phyloP scores from a whole-genome alignment of 768 basidiomycete genomes.

The Rubroboletus pulcherrimus region DNA sequence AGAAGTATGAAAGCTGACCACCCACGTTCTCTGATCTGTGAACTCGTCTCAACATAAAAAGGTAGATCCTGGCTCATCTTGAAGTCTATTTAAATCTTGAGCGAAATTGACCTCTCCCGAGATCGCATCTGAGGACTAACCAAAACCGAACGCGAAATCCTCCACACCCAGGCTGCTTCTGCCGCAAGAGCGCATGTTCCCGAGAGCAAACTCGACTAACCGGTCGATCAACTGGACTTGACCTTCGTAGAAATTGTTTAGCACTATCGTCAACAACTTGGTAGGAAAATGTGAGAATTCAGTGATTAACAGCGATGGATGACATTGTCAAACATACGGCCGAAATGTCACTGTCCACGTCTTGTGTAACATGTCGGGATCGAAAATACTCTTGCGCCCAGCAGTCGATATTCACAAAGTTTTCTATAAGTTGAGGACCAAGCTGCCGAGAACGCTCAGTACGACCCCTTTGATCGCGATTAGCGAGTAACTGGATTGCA shows the following conservation, averaged over 20 bases:
- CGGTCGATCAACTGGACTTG: slow-evolving; percentile 28
- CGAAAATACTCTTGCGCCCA: slow-evolving; percentile 31
- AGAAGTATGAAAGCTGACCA: neutral
- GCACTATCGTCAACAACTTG: slow-evolving; percentile 28
- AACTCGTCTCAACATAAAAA: slow-evolving; percentile 25
- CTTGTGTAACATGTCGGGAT: slow-evolving; percentile 12
- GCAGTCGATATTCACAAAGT: slow-evolving; percentile 26
- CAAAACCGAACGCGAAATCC: slow-evolving; percentile 31
- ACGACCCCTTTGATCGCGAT: slow-evolving; percentile 17
- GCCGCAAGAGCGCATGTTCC: slow-evolving; percentile 20
- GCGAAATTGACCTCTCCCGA: neutral
- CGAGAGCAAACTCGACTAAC: slow-evolving; percentile 22
- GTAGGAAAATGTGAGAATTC: neutral
- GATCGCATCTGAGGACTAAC: slow-evolving; percentile 12
- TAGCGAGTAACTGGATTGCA: slow-evolving; percentile 27
- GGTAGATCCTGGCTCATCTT: slow-evolving; percentile 31
- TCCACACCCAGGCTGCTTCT: slow-evolving; percentile 16
- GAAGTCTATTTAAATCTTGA: slow-evolving; percentile 19
- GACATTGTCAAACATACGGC: slow-evolving; percentile 14
- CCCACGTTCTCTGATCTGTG: slow-evolving; percentile 26
- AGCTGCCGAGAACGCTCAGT: slow-evolving; percentile 18
- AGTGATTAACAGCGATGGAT: neutral
- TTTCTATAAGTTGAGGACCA: slow-evolving; percentile 30
- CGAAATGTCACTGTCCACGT: slow-evolving; percentile 16
- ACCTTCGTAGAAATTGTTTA: slow-evolving; percentile 31